Conservation (phyloP, 306 rosid genomes). For the Ammopiptanthus mongolicus region DNA sequence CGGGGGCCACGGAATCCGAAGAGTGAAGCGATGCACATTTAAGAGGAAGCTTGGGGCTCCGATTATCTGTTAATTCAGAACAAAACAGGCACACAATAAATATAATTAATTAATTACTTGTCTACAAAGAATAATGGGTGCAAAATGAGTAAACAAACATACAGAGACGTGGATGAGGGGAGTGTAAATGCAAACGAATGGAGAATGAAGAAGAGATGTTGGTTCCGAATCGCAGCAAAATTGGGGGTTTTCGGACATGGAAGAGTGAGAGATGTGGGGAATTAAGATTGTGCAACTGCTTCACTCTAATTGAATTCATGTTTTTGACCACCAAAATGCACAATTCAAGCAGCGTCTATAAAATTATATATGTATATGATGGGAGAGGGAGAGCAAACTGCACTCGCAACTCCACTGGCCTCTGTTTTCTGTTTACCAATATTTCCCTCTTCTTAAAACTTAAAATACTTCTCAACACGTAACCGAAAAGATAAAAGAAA, state of each 20-base stretch:
- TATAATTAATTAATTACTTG: neutral
- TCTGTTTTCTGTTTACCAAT: no score
- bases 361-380: no score
- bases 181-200: neutral
- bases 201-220: slow-evolving; percentile 20
- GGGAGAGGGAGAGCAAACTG: neutral
- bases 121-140: neutral
- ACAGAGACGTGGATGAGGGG: neutral
- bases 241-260: neutral
- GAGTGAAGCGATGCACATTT: slow-evolving; percentile 26
- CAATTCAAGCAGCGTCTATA: no score
- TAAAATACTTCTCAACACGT: no score
- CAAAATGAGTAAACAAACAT: neutral
- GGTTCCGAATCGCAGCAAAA: neutral
- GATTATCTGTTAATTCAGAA: neutral
- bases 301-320: slow-evolving; percentile 21
- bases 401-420: no score
- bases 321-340: neutral
- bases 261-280: slow-evolving; percentile 1
- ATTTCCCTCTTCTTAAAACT: no score
- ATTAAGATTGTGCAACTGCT: slow-evolving; percentile 1
- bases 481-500: no score
- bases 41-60: slow-evolving; percentile 20
- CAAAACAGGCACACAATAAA: neutral
- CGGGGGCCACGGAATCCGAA: slow-evolving; percentile 33